A percentile compares a stretch with the other conserved stretches of the same genome.
phyloP scores from a whole-genome alignment of 306 rosid genomes.

The Clitoria ternatea region DNA sequence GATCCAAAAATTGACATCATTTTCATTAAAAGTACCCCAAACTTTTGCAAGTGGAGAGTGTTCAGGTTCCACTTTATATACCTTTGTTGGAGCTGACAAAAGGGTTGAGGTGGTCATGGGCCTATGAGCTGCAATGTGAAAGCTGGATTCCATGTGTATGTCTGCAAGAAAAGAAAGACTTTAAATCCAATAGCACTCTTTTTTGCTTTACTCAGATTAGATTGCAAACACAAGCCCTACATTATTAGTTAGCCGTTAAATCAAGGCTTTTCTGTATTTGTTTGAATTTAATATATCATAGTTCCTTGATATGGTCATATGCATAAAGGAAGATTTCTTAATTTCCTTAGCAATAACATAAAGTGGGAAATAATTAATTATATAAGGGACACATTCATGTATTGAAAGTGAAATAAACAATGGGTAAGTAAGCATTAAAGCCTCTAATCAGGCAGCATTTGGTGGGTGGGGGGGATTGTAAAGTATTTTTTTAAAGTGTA shows the following conservation, averaged over 20 bases:
- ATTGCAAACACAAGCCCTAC: neutral
- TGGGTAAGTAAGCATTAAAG: neutral
- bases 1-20: constrained; percentile 24
- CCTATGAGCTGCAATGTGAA: constrained; percentile 26
- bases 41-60: constrained; percentile 30
- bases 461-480: neutral
- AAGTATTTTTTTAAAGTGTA: too few species aligned
- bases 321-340: neutral
- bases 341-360: neutral
- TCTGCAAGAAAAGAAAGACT: neutral
- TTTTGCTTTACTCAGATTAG: constrained; percentile 8
- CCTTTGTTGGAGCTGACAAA: constrained; percentile 43
- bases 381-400: neutral
- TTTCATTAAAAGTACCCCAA: constrained; percentile 44
- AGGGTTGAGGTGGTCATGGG: constrained; percentile 36
- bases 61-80: constrained; percentile 22
- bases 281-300: neutral
- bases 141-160: constrained; percentile 20
- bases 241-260: neutral
- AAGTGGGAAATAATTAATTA: neutral
- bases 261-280: neutral
- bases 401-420: neutral
- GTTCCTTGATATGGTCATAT: neutral
- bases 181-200: constrained; percentile 19
- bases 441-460: neutral